Evolutionary conservation across 2,329 filamentous ascomycete species (phyloP).

Genomic region (Colletotrichum shisoi): DNA sequence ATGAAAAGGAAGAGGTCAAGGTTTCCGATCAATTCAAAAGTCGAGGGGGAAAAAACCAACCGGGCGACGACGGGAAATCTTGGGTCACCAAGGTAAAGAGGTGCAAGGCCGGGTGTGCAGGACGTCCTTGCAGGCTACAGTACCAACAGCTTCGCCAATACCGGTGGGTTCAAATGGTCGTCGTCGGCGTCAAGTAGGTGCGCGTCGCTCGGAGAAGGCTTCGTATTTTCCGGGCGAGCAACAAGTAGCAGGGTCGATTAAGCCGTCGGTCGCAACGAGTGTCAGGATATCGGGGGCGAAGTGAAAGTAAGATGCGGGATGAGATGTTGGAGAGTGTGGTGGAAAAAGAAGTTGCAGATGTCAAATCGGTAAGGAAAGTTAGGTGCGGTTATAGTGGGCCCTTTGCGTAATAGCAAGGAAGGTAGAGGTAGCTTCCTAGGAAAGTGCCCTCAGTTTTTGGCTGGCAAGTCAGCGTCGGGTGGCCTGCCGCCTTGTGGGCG

Average conservation of each 20-base stretch:
- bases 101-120: conserved; percentile 55
- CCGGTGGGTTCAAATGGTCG: not conserved
- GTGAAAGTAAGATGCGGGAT: conserved; percentile 20
- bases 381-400: conserved; percentile 40
- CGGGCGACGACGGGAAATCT: conserved; percentile 29
- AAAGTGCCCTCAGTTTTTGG: conserved; percentile 19
- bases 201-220: conserved; percentile 11
- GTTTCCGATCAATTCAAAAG: conserved; percentile 4
- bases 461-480: conserved; percentile 2
- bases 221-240: conserved; percentile 13
- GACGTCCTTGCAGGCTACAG: conserved; percentile 46
- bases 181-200: conserved; percentile 8
- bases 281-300: conserved; percentile 23
- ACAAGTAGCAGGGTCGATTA: conserved; percentile 4
- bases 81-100: conserved; percentile 39
- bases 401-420: conserved; percentile 40
- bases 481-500: conserved; percentile 17
- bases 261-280: conserved; percentile 34
- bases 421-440: conserved; percentile 30
- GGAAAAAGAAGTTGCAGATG: conserved; percentile 40
- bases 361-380: conserved; percentile 39
- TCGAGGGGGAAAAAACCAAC: not conserved
- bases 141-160: conserved; percentile 47
- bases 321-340: conserved; percentile 36
- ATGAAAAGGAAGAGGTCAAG: not conserved